A percentile compares a stretch with the other conserved stretches of the same genome.
These are phyloP conservation scores for Mucor racemosus DNA, from an alignment of 371 early-diverging fungal species.

Conservation along the genomic window DNA sequence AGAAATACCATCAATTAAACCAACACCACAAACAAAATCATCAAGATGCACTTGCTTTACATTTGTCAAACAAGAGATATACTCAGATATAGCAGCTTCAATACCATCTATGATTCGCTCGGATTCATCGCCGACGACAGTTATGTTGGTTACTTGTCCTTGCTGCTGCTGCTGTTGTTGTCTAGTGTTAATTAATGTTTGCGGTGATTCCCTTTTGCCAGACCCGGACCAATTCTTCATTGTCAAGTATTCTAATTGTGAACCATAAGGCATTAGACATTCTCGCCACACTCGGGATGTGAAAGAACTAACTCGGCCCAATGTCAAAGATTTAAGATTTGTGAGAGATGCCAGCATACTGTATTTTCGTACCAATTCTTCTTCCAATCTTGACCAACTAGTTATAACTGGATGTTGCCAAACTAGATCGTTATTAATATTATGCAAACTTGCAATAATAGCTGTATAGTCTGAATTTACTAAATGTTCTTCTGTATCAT, in stretches of 20 bases:
- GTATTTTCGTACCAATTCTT: slow-evolving; percentile 11
- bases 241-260: slow-evolving; percentile 16
- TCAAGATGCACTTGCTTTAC: slow-evolving; percentile 14
- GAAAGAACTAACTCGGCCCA: slow-evolving; percentile 30
- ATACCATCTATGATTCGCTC: slow-evolving; percentile 8
- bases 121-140: not conserved
- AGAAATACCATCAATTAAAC: slow-evolving; percentile 6
- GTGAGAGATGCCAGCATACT: not conserved
- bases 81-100: slow-evolving; percentile 17
- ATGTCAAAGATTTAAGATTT: slow-evolving; percentile 9
- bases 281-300: slow-evolving; percentile 38
- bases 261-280: slow-evolving; percentile 31
- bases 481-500: too few species aligned
- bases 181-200: not conserved
- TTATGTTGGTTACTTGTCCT: not conserved
- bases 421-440: not conserved
- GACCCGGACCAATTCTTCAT: slow-evolving; percentile 24
- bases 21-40: slow-evolving; percentile 19
- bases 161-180: not conserved
- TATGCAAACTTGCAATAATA: too few species aligned
- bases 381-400: slow-evolving; percentile 2
- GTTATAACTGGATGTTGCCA: not conserved
- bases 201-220: slow-evolving; percentile 5
- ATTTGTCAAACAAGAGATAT: slow-evolving; percentile 7
- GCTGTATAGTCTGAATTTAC: not conserved